phyloP scores from a whole-genome alignment of 495 filamentous ascomycete genomes.

The Penicillium angulare region DNA sequence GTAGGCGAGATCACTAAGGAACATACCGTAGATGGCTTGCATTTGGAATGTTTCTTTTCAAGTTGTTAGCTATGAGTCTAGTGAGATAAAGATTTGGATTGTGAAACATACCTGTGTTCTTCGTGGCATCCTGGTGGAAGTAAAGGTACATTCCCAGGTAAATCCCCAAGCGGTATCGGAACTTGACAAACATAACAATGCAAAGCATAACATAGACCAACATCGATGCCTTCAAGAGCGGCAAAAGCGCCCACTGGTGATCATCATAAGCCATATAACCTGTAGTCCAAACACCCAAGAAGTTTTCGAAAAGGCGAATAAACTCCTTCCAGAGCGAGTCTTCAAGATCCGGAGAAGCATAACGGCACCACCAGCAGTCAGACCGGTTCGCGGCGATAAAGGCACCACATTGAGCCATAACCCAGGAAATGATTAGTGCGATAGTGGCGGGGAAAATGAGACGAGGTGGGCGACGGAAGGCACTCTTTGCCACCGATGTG shows the following conservation, averaged over 20 bases:
- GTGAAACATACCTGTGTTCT: conserved; percentile 27
- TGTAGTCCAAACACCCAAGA: conserved; percentile 57
- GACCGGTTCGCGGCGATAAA: conserved; percentile 55
- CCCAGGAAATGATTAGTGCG: conserved; percentile 57
- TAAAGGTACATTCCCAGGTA: conserved; percentile 52
- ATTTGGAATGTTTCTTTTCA: conserved; percentile 46
- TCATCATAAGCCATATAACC: conserved; percentile 60
- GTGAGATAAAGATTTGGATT: not conserved
- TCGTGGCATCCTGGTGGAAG: conserved; percentile 45
- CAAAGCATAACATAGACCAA: conserved; percentile 57
- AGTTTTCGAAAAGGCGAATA: conserved; percentile 46
- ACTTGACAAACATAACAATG: conserved; percentile 55
- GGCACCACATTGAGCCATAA: conserved; percentile 55
- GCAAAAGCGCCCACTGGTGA: conserved; percentile 67
- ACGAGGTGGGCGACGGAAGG: conserved; percentile 62
- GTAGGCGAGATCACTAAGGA: conserved; percentile 61
- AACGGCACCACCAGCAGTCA: conserved; percentile 60
- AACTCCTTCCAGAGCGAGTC: conserved; percentile 34
- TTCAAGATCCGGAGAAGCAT: conserved; percentile 48
- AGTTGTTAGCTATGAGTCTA: not conserved
- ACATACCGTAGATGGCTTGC: conserved; percentile 63
- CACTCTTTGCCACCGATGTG: conserved; percentile 55
- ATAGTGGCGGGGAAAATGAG: conserved; percentile 60
- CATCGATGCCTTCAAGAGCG: conserved; percentile 60
- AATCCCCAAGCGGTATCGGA: conserved; percentile 54